Evolutionary conservation across 768 basidiomycete genomes (phyloP).

Genomic region (Trametes cubensis): DNA sequence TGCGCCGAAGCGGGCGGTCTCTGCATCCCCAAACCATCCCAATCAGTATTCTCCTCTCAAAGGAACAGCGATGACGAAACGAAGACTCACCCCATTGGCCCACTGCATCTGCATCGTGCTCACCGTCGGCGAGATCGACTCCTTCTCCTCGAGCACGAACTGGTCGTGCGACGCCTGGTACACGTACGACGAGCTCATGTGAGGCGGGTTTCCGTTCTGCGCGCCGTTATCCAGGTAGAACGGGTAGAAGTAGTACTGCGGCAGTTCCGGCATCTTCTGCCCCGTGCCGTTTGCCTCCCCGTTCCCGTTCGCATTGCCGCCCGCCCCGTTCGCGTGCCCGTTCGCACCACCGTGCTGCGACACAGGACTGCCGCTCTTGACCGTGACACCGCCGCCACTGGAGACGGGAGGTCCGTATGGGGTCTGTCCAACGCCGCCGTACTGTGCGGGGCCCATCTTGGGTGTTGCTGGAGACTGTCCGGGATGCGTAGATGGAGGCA

Average conservation of each 20-base stretch:
- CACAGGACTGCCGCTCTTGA: constrained; percentile 16
- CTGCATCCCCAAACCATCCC: not conserved
- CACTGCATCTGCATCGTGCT: constrained; percentile 33
- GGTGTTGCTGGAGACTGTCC: constrained; percentile 33
- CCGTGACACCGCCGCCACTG: constrained; percentile 1
- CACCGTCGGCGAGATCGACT: constrained; percentile 29
- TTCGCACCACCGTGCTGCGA: not conserved
- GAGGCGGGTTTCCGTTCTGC: constrained; percentile 14
- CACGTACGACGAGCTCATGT: constrained; percentile 49
- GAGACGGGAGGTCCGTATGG: constrained; percentile 34
- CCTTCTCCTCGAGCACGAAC: constrained; percentile 72
- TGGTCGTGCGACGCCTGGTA: constrained; percentile 61
- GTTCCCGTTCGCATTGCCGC: not conserved
- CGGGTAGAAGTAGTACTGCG: constrained; percentile 73
- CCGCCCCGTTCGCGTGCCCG: not conserved
- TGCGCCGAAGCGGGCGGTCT: not conserved
- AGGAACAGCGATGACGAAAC: not conserved
- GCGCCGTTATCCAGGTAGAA: constrained; percentile 63
- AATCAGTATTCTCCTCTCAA: not conserved
- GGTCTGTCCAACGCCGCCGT: constrained; percentile 32
- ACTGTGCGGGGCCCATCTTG: constrained; percentile 38
- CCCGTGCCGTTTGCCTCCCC: constrained; percentile 19
- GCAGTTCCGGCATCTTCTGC: constrained; percentile 62
- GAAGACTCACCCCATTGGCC: constrained; percentile 19
- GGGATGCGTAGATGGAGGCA: constrained; percentile 6